These are phyloP conservation scores for Lentinula detonsa DNA, from an alignment of 768 basidiomycete genomes.

Conservation along the genomic window DNA sequence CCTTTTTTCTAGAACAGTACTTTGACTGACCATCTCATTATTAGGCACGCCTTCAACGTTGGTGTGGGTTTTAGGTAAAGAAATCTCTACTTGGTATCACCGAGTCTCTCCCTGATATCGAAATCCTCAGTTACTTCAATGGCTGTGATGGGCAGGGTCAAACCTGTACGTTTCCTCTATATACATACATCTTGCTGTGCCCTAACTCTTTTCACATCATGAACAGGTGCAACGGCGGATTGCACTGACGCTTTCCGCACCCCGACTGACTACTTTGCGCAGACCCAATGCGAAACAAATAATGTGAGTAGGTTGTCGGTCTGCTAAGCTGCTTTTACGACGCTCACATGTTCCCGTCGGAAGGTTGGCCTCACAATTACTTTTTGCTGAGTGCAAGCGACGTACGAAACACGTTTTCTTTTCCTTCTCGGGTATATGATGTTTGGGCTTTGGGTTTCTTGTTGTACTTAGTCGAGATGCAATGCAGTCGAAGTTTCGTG, in stretches of 20 bases:
- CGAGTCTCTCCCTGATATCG: not conserved
- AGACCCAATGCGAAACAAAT: constrained; percentile 30
- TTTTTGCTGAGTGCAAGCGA: not conserved
- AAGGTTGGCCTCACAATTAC: not conserved
- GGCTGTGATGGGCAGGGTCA: constrained; percentile 37
- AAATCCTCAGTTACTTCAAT: constrained; percentile 28
- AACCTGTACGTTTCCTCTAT: constrained; percentile 26
- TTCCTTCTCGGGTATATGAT: not conserved
- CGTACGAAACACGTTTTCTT: not conserved
- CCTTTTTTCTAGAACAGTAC: too few species aligned
- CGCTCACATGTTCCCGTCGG: not conserved
- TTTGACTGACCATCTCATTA: constrained; percentile 2
- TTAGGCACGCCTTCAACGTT: constrained; percentile 34
- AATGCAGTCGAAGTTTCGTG: too few species aligned
- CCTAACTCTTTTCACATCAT: not conserved
- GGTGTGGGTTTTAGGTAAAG: constrained; percentile 32
- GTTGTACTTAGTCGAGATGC: not conserved
- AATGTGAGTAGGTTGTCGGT: constrained; percentile 23
- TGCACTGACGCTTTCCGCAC: constrained; percentile 32
- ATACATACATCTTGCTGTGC: not conserved
- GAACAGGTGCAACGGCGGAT: constrained; percentile 24
- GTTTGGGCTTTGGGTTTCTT: not conserved
- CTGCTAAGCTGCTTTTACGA: not conserved
- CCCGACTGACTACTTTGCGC: constrained; percentile 27
- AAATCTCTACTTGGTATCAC: not conserved